Evolutionary conservation across 1,284 basidiomycete genomes (phyloP), one percentile per base, ranked within the genome.

Genomic region (Puccinia triticina): DNA sequence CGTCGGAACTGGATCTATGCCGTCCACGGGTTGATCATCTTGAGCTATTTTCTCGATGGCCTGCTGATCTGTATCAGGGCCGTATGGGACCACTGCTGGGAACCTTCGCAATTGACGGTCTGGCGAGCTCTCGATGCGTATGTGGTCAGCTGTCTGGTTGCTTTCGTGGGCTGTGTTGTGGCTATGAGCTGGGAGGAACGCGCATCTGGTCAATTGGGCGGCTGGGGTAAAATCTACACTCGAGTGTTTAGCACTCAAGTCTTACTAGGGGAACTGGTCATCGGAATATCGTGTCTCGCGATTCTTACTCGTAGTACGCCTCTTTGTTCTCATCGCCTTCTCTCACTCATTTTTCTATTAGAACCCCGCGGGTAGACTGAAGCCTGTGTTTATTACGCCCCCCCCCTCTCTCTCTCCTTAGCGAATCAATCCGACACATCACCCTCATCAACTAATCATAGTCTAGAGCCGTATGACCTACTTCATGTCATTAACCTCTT

Each of bases 1-100:
- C 91, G 93, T 86, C 90, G 92, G 82, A 90, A 90, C 76, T 87
- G 91, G 84, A 93, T 94, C 86, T 89, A 93, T 80, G 87, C 89
- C 77, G 88, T 93, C 84, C 89, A 94, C 77, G 90, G 91, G 81
- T 88, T 93, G 75, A 85, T 81, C 88, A 84, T 84, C 18, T 55
- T 84, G 40, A 84, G 83, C 11, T 86, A 85, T 82, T 76, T 86
- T 26, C 74, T 84, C 43, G 85, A 86, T 73, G 86, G 84, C 18
- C 77, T 92, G 74, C 88, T 91, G 11, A 92, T 92, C 85, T 90
- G 91, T 74, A 87, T 90, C 32, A 90, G 90, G 85, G 90, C 91
- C 34, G 89, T 93, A 66, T 85, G 93, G 83, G 88, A 89, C 84
- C 91, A 91, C 85, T 84, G 88, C 26, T 94, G 93, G 93, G 90